phyloP scores from a whole-genome alignment of 2,329 filamentous ascomycete species.

The Trichoderma sp. region DNA sequence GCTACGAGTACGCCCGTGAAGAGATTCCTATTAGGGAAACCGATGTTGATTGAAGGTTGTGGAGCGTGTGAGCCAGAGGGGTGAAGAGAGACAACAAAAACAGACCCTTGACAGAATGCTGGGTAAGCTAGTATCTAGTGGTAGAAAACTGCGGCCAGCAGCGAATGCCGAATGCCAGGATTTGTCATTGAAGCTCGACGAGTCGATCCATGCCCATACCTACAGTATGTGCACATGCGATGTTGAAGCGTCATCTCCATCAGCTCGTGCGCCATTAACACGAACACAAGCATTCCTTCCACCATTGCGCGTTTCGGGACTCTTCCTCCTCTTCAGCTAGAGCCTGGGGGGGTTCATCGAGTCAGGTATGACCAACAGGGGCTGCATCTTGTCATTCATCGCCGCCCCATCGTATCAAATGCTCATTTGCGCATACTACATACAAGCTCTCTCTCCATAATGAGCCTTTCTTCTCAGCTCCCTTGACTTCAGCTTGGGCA shows the following conservation, averaged over 20 bases:
- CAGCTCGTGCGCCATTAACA: not conserved
- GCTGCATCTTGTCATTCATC: not conserved
- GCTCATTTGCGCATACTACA: too few relatives aligned
- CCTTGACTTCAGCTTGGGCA: conserved; percentile 11
- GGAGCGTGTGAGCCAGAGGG: not conserved
- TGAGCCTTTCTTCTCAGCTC: conserved; percentile 13
- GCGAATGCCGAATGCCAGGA: not conserved
- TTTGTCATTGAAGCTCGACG: conserved; percentile 12
- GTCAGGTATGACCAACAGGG: conserved; percentile 18
- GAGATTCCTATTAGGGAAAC: not conserved
- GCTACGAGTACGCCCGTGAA: conserved; percentile 11
- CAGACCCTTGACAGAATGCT: not conserved
- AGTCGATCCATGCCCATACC: not conserved
- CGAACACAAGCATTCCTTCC: not conserved
- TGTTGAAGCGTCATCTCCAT: not conserved
- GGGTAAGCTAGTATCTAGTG: not conserved
- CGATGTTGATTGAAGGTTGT: not conserved
- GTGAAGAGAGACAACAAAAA: not conserved
- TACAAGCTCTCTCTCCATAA: not conserved
- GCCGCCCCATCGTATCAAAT: not conserved
- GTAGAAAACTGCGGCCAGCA: not conserved
- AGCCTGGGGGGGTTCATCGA: not conserved
- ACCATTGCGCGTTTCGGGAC: not conserved
- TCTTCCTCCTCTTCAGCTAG: conserved; percentile 17
- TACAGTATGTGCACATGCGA: not conserved